Conservation (phyloP, 139 green algal genomes). For the Chlorella sp. region DNA sequence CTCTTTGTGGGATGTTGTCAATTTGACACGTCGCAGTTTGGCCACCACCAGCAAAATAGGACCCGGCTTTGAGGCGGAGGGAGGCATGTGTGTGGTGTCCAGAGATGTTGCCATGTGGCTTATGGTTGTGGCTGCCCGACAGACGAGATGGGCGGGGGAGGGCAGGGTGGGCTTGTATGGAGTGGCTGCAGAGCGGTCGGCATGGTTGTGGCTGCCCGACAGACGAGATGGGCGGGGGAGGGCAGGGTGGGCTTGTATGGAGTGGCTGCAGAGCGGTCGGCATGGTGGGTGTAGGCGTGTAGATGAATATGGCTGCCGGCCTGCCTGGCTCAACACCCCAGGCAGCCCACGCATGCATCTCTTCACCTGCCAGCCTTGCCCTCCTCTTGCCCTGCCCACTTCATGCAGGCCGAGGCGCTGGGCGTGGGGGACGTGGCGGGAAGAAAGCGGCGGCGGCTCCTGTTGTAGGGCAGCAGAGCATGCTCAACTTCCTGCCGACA, state of each 20-base stretch:
- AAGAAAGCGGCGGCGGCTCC: neutral
- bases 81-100: neutral
- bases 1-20: neutral
- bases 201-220: neutral
- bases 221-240: too few relatives aligned
- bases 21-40: neutral
- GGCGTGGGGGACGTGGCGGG: neutral
- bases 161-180: neutral
- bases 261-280: neutral
- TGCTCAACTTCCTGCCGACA: conserved; percentile 20
- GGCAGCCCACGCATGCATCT: neutral
- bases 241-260: neutral
- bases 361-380: neutral
- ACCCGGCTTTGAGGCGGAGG: too few relatives aligned
- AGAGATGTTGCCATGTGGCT: neutral
- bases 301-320: neutral
- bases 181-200: neutral
- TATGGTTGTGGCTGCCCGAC: neutral
- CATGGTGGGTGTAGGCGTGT: neutral
- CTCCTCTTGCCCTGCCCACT: neutral
- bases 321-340: too few relatives aligned
- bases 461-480: neutral
- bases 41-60: too few relatives aligned
- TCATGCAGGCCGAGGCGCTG: neutral
- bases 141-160: too few relatives aligned